Base-by-base conservation (phyloP, 768 basidiomycete species). In the Sporobolomyces phaffii region DNA sequence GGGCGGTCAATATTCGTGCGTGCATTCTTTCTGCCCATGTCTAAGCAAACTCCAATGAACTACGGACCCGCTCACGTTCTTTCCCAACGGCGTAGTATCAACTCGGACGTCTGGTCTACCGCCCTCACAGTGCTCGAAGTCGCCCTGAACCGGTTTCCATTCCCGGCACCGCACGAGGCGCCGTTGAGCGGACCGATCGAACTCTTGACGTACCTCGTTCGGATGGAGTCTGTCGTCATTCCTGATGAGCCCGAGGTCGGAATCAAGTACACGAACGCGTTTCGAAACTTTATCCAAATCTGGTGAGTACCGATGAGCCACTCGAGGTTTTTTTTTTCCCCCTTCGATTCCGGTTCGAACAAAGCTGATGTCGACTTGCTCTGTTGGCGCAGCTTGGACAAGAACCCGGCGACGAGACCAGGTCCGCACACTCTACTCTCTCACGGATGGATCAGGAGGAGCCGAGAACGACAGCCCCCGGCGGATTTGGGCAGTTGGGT, bases 71-170 rank as follows among this genome's bases (percentile, higher is more conserved):
- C 54, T 44, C 22, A 41, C 50, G 15, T 9, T 26, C 28, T n/a
- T 26, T 11, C n/a, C 24, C 24, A 22, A 3, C 17, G 10, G 44
- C 22, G 28, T 18, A 68, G 69, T 10, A 69, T 72, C 59, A 69
- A 90, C 63, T 90, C 93, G 41, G 93, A 99, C 77, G 93, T 99
- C 28, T 99, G 96, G 96, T 97, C 93, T 1, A 88, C 91, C 18
- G 96, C 94, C 28, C 87, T 99, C 49, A 89, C 92, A 0, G 82
- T 99, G 38, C 83, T 98, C 72, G 96, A 98, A 79, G 84, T 99
- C 28, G 89, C 93, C 8, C 85, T 90, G 75, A 96, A 94, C 74
- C 85, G 88, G 45, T 97, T 96, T 81, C 96, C 96, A 14, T 98
- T 96, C 80, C 89, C 92, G 3, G 65, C 72, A 1, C 73, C 74